Conservation (phyloP, 2,329 filamentous ascomycete species). For the Microthyrium microscopicum region DNA sequence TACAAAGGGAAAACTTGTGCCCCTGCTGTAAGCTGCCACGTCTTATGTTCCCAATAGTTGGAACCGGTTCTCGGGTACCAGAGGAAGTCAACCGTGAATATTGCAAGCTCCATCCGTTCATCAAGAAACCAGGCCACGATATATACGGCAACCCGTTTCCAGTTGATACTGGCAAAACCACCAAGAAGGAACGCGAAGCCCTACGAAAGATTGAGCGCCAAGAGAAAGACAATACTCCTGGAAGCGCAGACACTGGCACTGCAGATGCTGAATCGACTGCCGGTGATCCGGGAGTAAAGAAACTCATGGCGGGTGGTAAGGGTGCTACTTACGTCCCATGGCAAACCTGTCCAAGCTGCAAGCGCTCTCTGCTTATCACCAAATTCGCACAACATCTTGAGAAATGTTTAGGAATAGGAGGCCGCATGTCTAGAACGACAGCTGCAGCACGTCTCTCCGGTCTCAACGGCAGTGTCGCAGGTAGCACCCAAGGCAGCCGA, state of each 20-base stretch:
- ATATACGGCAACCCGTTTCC: conserved; percentile 74
- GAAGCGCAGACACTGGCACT: conserved; percentile 26
- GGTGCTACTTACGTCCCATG: conserved; percentile 31
- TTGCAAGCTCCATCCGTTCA: conserved; percentile 66
- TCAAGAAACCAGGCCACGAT: conserved; percentile 59
- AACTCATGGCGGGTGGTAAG: conserved; percentile 29
- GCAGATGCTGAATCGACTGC: conserved; percentile 19
- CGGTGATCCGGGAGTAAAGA: conserved; percentile 25
- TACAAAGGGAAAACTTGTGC: conserved; percentile 55
- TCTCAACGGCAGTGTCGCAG: conserved; percentile 18
- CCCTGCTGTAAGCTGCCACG: conserved; percentile 58
- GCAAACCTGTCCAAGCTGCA: conserved; percentile 43
- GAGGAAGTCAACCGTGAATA: conserved; percentile 40
- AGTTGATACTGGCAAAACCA: conserved; percentile 59
- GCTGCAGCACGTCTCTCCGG: conserved; percentile 29
- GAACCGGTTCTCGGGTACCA: conserved; percentile 51
- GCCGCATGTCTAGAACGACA: conserved; percentile 32
- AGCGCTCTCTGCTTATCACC: conserved; percentile 43
- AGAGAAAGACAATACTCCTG: conserved; percentile 28
- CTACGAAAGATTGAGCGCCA: conserved; percentile 25
- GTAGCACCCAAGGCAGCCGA: conserved; percentile 21
- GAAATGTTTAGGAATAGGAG: conserved; percentile 41
- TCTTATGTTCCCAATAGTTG: conserved; percentile 55
- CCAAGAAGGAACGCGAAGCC: conserved; percentile 52
- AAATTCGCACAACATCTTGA: conserved; percentile 45